A percentile compares a stretch with the other conserved stretches of the same genome.
Evolutionary conservation across 768 basidiomycete species (phyloP).

Genomic region (Mycena vulgaris): DNA sequence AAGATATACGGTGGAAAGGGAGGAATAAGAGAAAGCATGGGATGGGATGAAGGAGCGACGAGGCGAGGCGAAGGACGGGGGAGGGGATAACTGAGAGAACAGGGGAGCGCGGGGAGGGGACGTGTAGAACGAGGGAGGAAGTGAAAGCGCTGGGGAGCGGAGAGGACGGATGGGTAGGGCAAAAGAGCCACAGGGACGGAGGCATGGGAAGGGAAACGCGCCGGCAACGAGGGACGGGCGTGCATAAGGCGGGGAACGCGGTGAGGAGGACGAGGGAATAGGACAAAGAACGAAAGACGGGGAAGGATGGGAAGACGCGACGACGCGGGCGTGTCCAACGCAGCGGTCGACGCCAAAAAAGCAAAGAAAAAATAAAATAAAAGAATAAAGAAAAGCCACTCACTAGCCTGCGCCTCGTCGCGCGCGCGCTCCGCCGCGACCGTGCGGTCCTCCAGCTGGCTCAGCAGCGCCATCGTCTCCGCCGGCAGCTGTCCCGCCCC

Average conservation of each 20-base stretch:
- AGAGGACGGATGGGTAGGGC: not conserved
- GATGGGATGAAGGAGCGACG: too few relatives aligned
- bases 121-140: not conserved
- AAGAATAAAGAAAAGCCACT: not conserved
- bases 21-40: too few relatives aligned
- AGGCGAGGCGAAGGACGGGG: not conserved
- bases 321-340: not conserved
- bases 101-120: not conserved
- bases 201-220: too few relatives aligned
- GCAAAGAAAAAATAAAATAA: not conserved
- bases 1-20: too few relatives aligned
- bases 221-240: too few relatives aligned
- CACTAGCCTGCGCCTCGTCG: conserved; percentile 59
- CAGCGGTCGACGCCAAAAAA: not conserved
- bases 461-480: conserved; percentile 37
- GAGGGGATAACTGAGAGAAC: not conserved
- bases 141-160: not conserved
- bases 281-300: not conserved
- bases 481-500: conserved; percentile 19
- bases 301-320: not conserved
- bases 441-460: conserved; percentile 65
- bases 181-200: too few relatives aligned
- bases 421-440: conserved; percentile 65
- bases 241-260: too few relatives aligned
- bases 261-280: too few relatives aligned